Evolutionary conservation across 2,329 filamentous ascomycete genomes (phyloP), one percentile per base, ranked within the genome.

Genomic region (Pseudonectria buxi): DNA sequence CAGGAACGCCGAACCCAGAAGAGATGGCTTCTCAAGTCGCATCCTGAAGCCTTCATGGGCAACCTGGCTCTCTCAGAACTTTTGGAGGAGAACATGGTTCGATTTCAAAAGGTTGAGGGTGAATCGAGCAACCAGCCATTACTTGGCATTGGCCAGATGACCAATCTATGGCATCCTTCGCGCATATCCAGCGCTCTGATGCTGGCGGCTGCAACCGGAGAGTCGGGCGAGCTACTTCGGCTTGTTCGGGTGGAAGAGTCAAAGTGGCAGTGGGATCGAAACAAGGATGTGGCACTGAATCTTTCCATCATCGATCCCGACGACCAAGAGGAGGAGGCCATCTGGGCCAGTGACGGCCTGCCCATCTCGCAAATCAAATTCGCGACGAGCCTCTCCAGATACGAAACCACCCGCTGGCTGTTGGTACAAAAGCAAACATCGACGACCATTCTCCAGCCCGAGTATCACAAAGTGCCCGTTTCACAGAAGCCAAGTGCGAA

Each of bases 71-170:
- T 63, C 5, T 49, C 52, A 4, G 50, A 48, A 1, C 43, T 59
- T 3, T 47, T 71, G 5, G 44, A 56, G 7, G 61, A 67, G 25
- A 65, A 65, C 12, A 52, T 60, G 44, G 37, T 51, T 18, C 52
- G 50, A 11, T 56, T 57, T 33, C 45, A 49, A 37, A 39, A 53
- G 11, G 36, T 50, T 2, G 55, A 61, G 7, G 48, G 54, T 1
- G 33, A 51, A 2, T 28, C 37, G 4, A 46, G 41, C 26, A 35
- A 50, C 6, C 44, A 41, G 13, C 44, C 53, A 3, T 35, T 81
- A 4, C 63, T 86, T 14, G 69, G 72, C 3, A 62, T 76, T 18
- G 80, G 80, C 2, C 69, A 74, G 37, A 66, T 77, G 43, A 55
- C 62, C 2, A 63, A 75, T 43, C 41, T 59, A 13, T 63, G 58